Base-by-base conservation (phyloP, 805 yeast genomes). In the Blastobotrys mokoenaii region DNA sequence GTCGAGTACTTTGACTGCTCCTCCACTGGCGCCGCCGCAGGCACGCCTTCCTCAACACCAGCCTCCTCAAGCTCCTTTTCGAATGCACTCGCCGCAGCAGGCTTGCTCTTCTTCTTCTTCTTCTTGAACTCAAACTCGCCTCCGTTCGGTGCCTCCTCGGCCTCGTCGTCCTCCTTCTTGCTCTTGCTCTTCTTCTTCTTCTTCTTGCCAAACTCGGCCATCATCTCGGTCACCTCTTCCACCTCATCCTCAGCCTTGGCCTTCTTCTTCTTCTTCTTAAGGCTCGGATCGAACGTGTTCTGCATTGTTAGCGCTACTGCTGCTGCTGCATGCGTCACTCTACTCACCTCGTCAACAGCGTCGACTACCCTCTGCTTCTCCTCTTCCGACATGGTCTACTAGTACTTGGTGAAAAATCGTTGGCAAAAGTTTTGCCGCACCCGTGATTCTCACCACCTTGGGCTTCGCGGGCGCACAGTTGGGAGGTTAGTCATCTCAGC, bases 1-100 rank as follows among this genome's bases (percentile, higher is more conserved):
- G 69, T 51, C 63, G 74, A 9, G 62, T 56, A 38, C 63, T 57
- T 36, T 37, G 55, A 15, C 27, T 40, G 52, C n/a, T 44, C 52
- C 11, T 42, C 44, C 27, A 39, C 49, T 17, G 43, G 43, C 47
- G 29, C 43, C 44, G 15, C 35, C 47, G 42, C 42, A 44, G 11
- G 31, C 12, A 11, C 43, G 39, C 64, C 72, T 29, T 77, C 83
- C 47, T 79, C 77, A 41, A 88, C 74, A 60, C 97, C 97, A 12
- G 97, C 97, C 62, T 84, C 73, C 62, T 86, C 95, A 57, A 90
- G 73, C 60, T 85, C 85, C 61, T 83, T 82, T 56, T 90, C 97
- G 60, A 90, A 90, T 52, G 84, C 96, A 57, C 80, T 78, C 20
- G 81, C 77, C 42, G 74, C 84, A 12, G 72, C 65, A 29, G 71